Evolutionary conservation across 1,284 basidiomycete species (phyloP).

Genomic region (Cutaneotrichosporon cutaneum): DNA sequence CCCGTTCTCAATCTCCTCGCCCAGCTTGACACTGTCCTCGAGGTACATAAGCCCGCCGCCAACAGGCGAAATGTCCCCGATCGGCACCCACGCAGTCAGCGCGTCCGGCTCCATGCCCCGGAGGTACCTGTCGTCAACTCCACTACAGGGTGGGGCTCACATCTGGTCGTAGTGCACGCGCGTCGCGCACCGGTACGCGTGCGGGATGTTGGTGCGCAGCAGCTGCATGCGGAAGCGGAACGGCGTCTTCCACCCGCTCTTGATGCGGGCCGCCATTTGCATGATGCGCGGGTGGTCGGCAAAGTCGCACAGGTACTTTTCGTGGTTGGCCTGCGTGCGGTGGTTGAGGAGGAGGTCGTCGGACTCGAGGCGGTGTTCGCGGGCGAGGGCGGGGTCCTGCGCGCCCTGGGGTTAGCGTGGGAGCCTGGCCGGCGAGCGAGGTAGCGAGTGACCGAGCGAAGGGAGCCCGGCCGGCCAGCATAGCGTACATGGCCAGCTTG

Average conservation of each 20-base stretch:
- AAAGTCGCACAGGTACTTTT: slow-evolving; percentile 17
- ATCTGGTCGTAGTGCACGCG: slow-evolving; percentile 26
- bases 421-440: neutral
- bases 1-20: slow-evolving; percentile 29
- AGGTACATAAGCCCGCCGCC: slow-evolving; percentile 38
- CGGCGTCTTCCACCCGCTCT: slow-evolving; percentile 20
- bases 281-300: slow-evolving; percentile 13
- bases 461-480: too few species aligned
- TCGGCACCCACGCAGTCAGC: slow-evolving; percentile 38
- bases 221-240: slow-evolving; percentile 21
- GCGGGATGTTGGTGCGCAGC: slow-evolving; percentile 24
- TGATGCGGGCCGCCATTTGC: slow-evolving; percentile 11
- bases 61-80: slow-evolving; percentile 30
- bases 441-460: too few species aligned
- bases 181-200: slow-evolving; percentile 16
- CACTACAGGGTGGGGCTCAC: slow-evolving; percentile 5
- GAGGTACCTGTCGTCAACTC: slow-evolving; percentile 14
- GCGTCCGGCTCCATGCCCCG: slow-evolving; percentile 19
- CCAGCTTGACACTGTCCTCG: slow-evolving; percentile 28
- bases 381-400: neutral
- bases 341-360: slow-evolving; percentile 18
- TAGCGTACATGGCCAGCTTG: neutral
- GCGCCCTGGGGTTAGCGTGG: neutral
- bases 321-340: slow-evolving; percentile 5
- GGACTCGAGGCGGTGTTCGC: slow-evolving; percentile 11